phyloP scores from a whole-genome alignment of 495 filamentous ascomycete genomes.

The Aspergillus heteromorphus region DNA sequence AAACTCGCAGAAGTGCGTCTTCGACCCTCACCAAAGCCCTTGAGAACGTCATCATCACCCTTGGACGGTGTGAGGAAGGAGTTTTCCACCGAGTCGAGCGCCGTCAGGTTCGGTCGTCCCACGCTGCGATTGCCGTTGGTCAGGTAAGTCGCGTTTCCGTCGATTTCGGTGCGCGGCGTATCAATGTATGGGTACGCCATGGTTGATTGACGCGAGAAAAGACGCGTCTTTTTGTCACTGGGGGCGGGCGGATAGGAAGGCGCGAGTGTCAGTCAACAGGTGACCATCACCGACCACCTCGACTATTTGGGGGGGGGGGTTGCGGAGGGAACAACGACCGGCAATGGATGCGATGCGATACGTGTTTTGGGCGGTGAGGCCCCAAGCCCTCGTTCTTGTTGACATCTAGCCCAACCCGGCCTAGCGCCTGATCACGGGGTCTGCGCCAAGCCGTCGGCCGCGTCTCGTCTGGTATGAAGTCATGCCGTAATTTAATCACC shows the following conservation, averaged over 20 bases:
- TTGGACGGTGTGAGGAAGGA: conserved; percentile 84
- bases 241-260: not conserved
- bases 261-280: conserved; percentile 21
- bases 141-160: conserved; percentile 73
- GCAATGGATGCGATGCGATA: conserved; percentile 3
- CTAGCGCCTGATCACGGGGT: conserved; percentile 24
- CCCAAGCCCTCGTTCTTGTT: conserved; percentile 28
- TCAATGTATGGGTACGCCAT: conserved; percentile 59
- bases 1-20: conserved; percentile 44
- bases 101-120: conserved; percentile 46
- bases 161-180: conserved; percentile 69
- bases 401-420: conserved; percentile 36
- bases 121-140: conserved; percentile 50
- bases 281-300: conserved; percentile 25
- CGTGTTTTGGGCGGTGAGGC: conserved; percentile 39
- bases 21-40: conserved; percentile 57
- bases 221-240: conserved; percentile 7
- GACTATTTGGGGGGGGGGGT: not conserved
- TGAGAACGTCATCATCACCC: conserved; percentile 66
- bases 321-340: not conserved
- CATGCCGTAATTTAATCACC: conserved; percentile 21
- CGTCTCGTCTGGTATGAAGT: conserved; percentile 37
- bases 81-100: conserved; percentile 75
- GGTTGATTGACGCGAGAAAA: conserved; percentile 7
- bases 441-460: conserved; percentile 23